Conservation (phyloP, 768 basidiomycete species). For the Trametopsis cervina region DNA sequence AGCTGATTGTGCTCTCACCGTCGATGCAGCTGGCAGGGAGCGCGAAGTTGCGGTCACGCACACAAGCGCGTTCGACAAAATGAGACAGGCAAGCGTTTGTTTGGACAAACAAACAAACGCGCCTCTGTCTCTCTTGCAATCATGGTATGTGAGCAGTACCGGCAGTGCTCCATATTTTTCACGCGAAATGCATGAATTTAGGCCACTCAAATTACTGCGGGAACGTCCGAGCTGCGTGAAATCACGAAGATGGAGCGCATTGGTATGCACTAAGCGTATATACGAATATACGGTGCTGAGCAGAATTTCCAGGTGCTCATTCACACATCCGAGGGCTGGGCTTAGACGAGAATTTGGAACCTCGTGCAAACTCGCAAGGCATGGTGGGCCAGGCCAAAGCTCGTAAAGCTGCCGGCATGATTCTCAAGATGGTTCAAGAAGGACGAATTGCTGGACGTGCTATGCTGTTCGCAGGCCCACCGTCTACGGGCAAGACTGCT, state of each 20-base stretch:
- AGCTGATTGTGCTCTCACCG: neutral
- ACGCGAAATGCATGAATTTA: slow-evolving; percentile 18
- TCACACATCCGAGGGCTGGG: slow-evolving; percentile 96
- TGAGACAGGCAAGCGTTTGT: slow-evolving; percentile 15
- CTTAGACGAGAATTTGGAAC: slow-evolving; percentile 87
- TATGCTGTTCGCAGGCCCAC: slow-evolving; percentile 96
- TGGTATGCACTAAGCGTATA: slow-evolving; percentile 35
- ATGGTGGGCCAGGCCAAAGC: slow-evolving; percentile 98
- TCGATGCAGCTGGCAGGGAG: slow-evolving; percentile 1
- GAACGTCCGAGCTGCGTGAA: slow-evolving; percentile 74
- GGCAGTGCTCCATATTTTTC: neutral
- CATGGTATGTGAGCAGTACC: slow-evolving; percentile 20
- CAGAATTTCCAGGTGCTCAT: slow-evolving; percentile 57
- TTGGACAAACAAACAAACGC: slow-evolving; percentile 29
- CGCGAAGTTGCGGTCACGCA: neutral
- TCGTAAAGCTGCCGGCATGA: slow-evolving; percentile 95
- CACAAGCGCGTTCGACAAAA: neutral
- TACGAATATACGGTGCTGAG: slow-evolving; percentile 6
- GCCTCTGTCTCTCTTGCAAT: slow-evolving; percentile 18
- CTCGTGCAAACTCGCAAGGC: slow-evolving; percentile 82
- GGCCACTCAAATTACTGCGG: slow-evolving; percentile 73
- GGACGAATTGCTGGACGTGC: slow-evolving; percentile 93
- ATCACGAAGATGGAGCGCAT: slow-evolving; percentile 93
- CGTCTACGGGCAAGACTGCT: slow-evolving; percentile 96
- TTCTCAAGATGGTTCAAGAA: slow-evolving; percentile 97